phyloP scores from a whole-genome alignment of 1,139 yeast species.

The Blastobotrys buckinghamii region DNA sequence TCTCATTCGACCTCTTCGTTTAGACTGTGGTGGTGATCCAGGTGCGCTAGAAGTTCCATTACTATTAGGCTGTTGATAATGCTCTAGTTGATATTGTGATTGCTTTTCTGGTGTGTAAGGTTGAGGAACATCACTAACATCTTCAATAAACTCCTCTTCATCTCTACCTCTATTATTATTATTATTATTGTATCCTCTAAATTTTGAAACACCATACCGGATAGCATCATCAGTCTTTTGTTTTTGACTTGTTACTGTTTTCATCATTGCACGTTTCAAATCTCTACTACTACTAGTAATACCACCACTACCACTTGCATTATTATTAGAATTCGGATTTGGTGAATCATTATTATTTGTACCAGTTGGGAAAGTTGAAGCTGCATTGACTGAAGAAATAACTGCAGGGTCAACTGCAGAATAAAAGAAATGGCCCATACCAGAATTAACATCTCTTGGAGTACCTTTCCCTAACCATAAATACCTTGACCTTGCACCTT shows the following conservation, averaged over 20 bases:
- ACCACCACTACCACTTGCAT: background rate
- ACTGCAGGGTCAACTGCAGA: conserved; percentile 24
- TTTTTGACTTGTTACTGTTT: conserved; percentile 19
- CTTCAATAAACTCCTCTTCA: conserved; percentile 1
- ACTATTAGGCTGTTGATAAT: background rate
- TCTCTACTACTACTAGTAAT: conserved; percentile 15
- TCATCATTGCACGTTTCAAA: conserved; percentile 21
- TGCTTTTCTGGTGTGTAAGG: conserved; percentile 4
- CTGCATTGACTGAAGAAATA: conserved; percentile 19
- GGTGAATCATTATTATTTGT: background rate
- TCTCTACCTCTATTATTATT: conserved; percentile 2
- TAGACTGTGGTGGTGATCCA: background rate
- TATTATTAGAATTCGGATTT: background rate
- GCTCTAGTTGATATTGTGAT: background rate
- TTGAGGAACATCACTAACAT: background rate
- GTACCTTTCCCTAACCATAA: conserved; percentile 46
- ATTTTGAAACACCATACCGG: conserved; percentile 16
- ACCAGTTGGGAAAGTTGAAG: conserved; percentile 9
- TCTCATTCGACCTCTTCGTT: conserved; percentile 5
- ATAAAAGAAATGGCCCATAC: conserved; percentile 1
- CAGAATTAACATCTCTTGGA: conserved; percentile 14
- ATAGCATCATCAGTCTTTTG: conserved; percentile 20
- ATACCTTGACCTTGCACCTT: conserved; percentile 44
- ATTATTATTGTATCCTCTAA: conserved; percentile 4
- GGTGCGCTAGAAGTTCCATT: background rate